Percentiles rank a stretch among this genome's conserved stretches.
Conservation (phyloP, 2,329 filamentous ascomycete species). For the Calcarisporium arbuscula region DNA sequence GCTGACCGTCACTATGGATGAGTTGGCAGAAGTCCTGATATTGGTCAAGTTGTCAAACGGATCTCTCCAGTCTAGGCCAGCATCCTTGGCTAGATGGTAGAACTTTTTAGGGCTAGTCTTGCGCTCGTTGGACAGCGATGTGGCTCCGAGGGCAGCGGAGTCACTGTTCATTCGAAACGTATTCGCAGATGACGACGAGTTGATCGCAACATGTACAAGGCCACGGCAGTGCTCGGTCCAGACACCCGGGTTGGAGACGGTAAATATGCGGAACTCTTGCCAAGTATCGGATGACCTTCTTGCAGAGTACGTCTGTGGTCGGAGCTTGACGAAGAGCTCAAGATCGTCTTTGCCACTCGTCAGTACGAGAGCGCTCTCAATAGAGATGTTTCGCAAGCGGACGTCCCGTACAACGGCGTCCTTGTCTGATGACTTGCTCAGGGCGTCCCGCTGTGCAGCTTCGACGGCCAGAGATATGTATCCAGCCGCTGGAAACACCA, state of each 20-base stretch:
- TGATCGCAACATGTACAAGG: not conserved
- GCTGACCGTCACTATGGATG: not conserved
- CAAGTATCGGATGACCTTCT: conserved; percentile 7
- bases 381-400: not conserved
- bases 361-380: not conserved
- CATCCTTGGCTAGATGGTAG: not conserved
- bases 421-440: too few species aligned
- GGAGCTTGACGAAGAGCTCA: not conserved
- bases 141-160: not conserved
- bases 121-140: not conserved
- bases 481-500: conserved; percentile 36
- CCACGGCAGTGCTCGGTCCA: conserved; percentile 11
- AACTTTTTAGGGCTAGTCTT: conserved; percentile 1
- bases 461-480: conserved; percentile 37
- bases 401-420: not conserved
- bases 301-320: conserved; percentile 2
- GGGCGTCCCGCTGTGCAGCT: too few species aligned
- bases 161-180: not conserved
- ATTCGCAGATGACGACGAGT: too few species aligned
- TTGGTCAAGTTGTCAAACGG: not conserved
- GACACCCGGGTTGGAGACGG: conserved; percentile 1
- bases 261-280: conserved; percentile 11
- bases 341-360: not conserved
- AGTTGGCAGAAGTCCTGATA: not conserved
- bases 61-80: conserved; percentile 2